Conservation (phyloP, 2,329 filamentous ascomycete species). For the Fusarium azukiicola region DNA sequence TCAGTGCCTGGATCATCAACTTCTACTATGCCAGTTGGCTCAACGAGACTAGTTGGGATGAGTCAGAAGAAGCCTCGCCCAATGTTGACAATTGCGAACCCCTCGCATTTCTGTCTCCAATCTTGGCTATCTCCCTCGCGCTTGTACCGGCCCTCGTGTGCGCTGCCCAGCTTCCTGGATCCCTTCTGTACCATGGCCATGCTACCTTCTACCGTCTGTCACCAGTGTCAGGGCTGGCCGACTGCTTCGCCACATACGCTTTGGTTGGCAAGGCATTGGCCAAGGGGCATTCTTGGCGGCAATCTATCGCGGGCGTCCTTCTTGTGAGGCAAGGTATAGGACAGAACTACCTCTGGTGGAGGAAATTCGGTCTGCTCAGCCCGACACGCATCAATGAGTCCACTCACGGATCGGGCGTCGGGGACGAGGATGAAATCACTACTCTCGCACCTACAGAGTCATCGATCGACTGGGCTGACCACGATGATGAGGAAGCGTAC, state of each 20-base stretch:
- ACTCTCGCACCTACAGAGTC: constrained; percentile 1
- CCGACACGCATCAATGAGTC: not conserved
- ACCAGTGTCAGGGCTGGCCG: not conserved
- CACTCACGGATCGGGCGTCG: not conserved
- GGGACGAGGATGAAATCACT: not conserved
- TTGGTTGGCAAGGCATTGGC: not conserved
- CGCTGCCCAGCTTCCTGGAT: constrained; percentile 9
- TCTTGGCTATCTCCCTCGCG: not conserved
- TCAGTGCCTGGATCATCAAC: constrained; percentile 7
- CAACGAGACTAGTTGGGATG: constrained; percentile 15
- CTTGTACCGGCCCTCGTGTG: constrained; percentile 1
- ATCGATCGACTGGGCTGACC: not conserved
- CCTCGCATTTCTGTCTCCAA: not conserved
- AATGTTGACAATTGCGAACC: not conserved
- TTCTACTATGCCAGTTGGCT: constrained; percentile 15
- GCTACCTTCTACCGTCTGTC: not conserved
- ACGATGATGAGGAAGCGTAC: not conserved
- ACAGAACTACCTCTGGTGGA: not conserved
- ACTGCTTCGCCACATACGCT: not conserved
- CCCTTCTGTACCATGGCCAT: not conserved
- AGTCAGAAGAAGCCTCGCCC: not conserved
- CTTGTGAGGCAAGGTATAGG: not conserved
- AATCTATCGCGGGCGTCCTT: not conserved
- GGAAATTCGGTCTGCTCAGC: not conserved
- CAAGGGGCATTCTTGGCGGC: not conserved